A percentile compares a stretch with the other conserved stretches of the same genome.
Evolutionary conservation across 1,139 yeast genomes (phyloP).

Genomic region (Diutina ranongensis): DNA sequence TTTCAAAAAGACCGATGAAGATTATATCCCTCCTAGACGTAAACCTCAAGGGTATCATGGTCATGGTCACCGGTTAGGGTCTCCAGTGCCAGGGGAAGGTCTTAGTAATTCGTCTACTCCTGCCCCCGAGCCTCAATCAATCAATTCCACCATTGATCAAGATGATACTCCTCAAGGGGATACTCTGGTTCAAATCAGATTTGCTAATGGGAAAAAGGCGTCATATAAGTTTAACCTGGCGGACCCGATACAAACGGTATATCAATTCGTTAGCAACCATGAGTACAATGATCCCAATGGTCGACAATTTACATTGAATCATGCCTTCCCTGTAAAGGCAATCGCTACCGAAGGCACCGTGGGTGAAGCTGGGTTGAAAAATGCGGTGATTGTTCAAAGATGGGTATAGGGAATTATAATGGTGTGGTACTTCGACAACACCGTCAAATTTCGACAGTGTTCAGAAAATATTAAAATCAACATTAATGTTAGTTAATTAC

Average conservation of each 20-base stretch:
- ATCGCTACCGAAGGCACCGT: slow-evolving; percentile 51
- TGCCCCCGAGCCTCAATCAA: slow-evolving; percentile 11
- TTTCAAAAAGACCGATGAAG: slow-evolving; percentile 70
- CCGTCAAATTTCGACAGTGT: too few species aligned
- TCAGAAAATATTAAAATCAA: too few species aligned
- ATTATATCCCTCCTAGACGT: slow-evolving; percentile 62
- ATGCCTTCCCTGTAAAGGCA: slow-evolving; percentile 76
- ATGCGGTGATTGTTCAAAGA: slow-evolving; percentile 86
- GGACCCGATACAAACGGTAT: slow-evolving; percentile 59
- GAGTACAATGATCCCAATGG: slow-evolving; percentile 25
- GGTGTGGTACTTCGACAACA: too few species aligned
- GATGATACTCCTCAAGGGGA: slow-evolving; percentile 42
- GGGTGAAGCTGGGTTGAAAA: slow-evolving; percentile 64
- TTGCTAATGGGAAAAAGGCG: slow-evolving; percentile 69
- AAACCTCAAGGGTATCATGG: slow-evolving; percentile 68
- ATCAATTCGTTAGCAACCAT: slow-evolving; percentile 48
- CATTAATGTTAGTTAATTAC: too few species aligned
- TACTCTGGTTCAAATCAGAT: slow-evolving; percentile 68
- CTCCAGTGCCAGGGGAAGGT: slow-evolving; percentile 69
- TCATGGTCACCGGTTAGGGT: slow-evolving; percentile 79
- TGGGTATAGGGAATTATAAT: slow-evolving; percentile 25
- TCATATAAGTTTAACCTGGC: slow-evolving; percentile 53
- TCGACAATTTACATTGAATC: slow-evolving; percentile 56
- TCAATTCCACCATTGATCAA: slow-evolving; percentile 12
- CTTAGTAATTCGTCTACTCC: neutral